phyloP scores from a whole-genome alignment of 2,329 filamentous ascomycete genomes.

The Metarhizium humberi region DNA sequence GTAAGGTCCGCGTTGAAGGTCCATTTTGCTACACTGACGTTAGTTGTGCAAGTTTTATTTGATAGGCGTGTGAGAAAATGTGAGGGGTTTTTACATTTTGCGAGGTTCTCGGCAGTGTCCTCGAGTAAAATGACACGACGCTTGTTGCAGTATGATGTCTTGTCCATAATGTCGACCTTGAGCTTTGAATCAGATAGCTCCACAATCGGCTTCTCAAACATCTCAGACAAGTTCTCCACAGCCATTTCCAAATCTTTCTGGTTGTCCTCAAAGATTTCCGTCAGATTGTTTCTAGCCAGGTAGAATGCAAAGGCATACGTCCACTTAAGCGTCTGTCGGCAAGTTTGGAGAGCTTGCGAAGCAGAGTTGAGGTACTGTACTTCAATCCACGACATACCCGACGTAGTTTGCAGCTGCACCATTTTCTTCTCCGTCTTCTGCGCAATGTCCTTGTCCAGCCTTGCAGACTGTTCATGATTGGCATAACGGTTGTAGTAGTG shows the following conservation, averaged over 20 bases:
- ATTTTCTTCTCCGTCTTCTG: slow-evolving; percentile 98
- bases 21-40: slow-evolving; percentile 32
- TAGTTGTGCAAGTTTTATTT: slow-evolving; percentile 10
- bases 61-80: not conserved
- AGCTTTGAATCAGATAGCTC: slow-evolving; percentile 80
- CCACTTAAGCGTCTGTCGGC: slow-evolving; percentile 98
- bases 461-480: slow-evolving; percentile 96
- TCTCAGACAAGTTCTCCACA: slow-evolving; percentile 92
- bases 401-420: slow-evolving; percentile 87
- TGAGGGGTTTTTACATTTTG: slow-evolving; percentile 51
- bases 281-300: slow-evolving; percentile 88
- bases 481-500: slow-evolving; percentile 99
- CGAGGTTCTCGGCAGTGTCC: slow-evolving; percentile 87
- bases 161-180: slow-evolving; percentile 97
- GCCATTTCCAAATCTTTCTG: slow-evolving; percentile 97
- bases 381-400: slow-evolving; percentile 97
- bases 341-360: slow-evolving; percentile 87
- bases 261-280: slow-evolving; percentile 97
- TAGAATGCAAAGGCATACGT: slow-evolving; percentile 99
- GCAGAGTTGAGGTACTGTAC: slow-evolving; percentile 94
- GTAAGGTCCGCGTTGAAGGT: slow-evolving; percentile 22
- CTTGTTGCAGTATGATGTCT: slow-evolving; percentile 94
- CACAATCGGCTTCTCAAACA: slow-evolving; percentile 95
- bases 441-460: slow-evolving; percentile 92
- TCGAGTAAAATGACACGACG: slow-evolving; percentile 80